Evolutionary conservation across 1,139 yeast genomes (phyloP), one percentile per base, ranked within the genome.

Genomic region (Yamadazyma kanchanaburiensis): DNA sequence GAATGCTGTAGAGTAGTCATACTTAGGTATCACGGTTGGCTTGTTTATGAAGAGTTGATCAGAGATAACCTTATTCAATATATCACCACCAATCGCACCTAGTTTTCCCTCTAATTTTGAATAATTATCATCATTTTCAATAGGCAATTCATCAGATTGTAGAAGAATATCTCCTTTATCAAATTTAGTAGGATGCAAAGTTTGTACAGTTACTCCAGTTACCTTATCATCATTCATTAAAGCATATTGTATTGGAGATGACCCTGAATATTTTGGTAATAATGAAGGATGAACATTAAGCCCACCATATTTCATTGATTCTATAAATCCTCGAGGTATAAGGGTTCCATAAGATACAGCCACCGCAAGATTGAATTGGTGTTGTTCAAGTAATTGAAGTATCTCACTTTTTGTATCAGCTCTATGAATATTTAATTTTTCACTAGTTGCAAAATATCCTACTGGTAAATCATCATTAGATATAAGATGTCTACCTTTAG

Each of bases 281-380:
- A 89, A 55, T 0, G 96, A 87, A 0, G 99, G 99, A 51, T 91
- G 99, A 0, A 91, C 89, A 49, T 91, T 91, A 15, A 91, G 49
- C 0, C 96, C 94, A 1, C 91, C 89, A 48, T 57, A 76, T 7
- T 57, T 53, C 24, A 81, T 58, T 0, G 50, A 26, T 0, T 49
- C 31, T 3, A 91, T 54, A 39, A 87, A 77, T 3, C 54, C 37
- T 0, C 58, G 58, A 0, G 97, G 96, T 5, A 91, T 86, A 27
- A 89, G 60, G 31, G 67, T 68, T 0, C 98, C 98, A 51, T 78
- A 91, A 0, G 96, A 87, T 1, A 88, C 97, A 0, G 97, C 96
- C 15, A 91, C 67, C 0, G 88, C 81, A 42, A 88, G 51, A 42
- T 84, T 74, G 48, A 70, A 83, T 2, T 51, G 37, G 3, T 48